phyloP scores from a whole-genome alignment of 1,139 yeast species.

The Suhomyces terraborum region DNA sequence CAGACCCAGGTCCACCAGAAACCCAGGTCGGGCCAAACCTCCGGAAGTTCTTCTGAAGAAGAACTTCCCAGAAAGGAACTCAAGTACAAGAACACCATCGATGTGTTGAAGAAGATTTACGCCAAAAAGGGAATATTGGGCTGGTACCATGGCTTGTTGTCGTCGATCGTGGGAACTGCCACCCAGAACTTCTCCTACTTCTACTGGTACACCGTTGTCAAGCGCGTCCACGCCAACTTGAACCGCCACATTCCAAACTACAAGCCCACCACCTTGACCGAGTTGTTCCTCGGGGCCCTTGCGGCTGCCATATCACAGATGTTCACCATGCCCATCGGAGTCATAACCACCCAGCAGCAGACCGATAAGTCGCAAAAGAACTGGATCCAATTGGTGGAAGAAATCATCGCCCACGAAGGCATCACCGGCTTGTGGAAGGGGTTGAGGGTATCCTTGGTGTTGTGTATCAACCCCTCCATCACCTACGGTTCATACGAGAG shows the following conservation, averaged over 20 bases:
- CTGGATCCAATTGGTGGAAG: conserved; percentile 51
- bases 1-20: conserved; percentile 60
- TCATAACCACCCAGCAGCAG: conserved; percentile 83
- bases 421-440: conserved; percentile 81
- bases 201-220: conserved; percentile 81
- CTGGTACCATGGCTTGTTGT: conserved; percentile 72
- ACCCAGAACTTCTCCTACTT: conserved; percentile 83
- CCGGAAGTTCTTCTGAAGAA: conserved; percentile 12
- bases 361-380: conserved; percentile 50
- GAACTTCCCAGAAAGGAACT: conserved; percentile 25
- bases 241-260: conserved; percentile 42
- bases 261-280: conserved; percentile 61
- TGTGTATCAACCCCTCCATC: conserved; percentile 83
- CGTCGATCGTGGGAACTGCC: conserved; percentile 73
- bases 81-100: conserved; percentile 60
- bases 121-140: conserved; percentile 65
- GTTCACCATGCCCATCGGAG: conserved; percentile 81
- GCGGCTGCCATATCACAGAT: conserved; percentile 87
- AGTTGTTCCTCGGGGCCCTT: conserved; percentile 74
- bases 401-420: conserved; percentile 68
- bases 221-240: conserved; percentile 55
- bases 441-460: conserved; percentile 73
- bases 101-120: conserved; percentile 63
- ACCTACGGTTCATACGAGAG: conserved; percentile 84
- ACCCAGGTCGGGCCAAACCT: conserved; percentile 14